These are phyloP conservation scores for Lithospermum erythrorhizon DNA, from an alignment of 257 asterid genomes.

Conservation along the genomic window DNA sequence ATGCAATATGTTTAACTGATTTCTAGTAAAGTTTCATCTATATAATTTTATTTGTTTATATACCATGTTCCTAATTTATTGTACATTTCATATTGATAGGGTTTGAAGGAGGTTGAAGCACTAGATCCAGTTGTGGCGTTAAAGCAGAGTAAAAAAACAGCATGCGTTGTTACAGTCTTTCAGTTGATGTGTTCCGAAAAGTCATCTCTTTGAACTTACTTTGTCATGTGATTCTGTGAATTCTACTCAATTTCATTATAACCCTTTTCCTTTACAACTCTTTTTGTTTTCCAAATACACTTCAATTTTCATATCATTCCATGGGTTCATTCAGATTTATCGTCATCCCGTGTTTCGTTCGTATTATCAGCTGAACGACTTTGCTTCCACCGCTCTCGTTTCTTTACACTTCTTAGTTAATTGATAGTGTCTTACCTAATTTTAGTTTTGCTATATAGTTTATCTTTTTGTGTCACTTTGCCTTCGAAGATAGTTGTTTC, in stretches of 20 bases:
- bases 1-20: too few species aligned
- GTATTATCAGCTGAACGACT: slow-evolving; percentile 49
- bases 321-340: slow-evolving; percentile 70
- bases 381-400: slow-evolving; percentile 1
- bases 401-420: not conserved
- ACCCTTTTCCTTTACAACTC: not conserved
- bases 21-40: too few species aligned
- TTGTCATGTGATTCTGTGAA: slow-evolving; percentile 89
- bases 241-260: slow-evolving; percentile 7
- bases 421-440: slow-evolving; percentile 1
- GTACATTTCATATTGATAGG: slow-evolving; percentile 25
- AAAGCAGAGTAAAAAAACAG: slow-evolving; percentile 37
- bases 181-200: slow-evolving; percentile 64
- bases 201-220: slow-evolving; percentile 77
- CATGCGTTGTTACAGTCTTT: slow-evolving; percentile 78
- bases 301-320: slow-evolving; percentile 7
- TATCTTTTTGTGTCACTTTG: not conserved
- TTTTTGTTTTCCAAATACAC: not conserved
- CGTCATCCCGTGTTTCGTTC: slow-evolving; percentile 71
- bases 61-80: slow-evolving; percentile 6
- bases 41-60: too few species aligned
- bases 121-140: slow-evolving; percentile 20
- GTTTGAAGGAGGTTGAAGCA: slow-evolving; percentile 1
- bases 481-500: slow-evolving; percentile 8
- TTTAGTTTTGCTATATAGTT: not conserved